Conservation (phyloP, 192 early-diverging fungal genomes). For the Mortierella antarctica region DNA sequence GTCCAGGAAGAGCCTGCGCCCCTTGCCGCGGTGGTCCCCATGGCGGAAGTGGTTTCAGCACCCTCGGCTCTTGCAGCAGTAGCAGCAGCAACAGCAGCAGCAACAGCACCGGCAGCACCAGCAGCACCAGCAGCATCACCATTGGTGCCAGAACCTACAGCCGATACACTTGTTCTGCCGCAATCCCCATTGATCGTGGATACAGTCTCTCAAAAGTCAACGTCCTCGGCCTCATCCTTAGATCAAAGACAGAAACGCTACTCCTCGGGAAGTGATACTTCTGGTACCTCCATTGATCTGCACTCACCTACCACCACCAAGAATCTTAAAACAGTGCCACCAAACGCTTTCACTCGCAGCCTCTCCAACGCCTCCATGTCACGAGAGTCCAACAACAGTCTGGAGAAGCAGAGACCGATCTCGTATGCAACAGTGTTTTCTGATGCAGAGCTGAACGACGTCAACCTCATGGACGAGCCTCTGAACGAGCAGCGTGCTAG, state of each 20-base stretch:
- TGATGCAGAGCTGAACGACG: conserved; percentile 57
- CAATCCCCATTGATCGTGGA: conserved; percentile 24
- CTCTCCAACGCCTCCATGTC: conserved; percentile 19
- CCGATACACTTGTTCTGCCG: background rate
- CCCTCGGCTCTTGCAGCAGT: background rate
- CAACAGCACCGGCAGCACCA: background rate
- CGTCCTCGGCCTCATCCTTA: conserved; percentile 28
- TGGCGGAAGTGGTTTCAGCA: background rate
- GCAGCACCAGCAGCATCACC: conserved; percentile 1
- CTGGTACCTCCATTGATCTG: conserved; percentile 46
- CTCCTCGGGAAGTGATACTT: conserved; percentile 45
- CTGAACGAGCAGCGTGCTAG: conserved; percentile 26
- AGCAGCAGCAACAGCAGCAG: background rate
- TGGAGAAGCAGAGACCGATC: conserved; percentile 35
- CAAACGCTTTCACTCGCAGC: conserved; percentile 22
- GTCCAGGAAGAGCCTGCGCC: background rate
- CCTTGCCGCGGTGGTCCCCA: background rate
- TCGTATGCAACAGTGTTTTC: conserved; percentile 52
- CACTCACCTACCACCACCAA: conserved; percentile 39
- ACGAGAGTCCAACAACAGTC: conserved; percentile 8
- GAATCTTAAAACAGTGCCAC: conserved; percentile 9
- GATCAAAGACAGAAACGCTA: conserved; percentile 31
- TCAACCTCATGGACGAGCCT: conserved; percentile 54
- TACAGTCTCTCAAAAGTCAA: conserved; percentile 47
- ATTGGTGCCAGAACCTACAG: background rate